A percentile compares a stretch with the other conserved stretches of the same genome.
Conservation (phyloP, 2,329 filamentous ascomycete genomes). For the Aureobasidium sp. region DNA sequence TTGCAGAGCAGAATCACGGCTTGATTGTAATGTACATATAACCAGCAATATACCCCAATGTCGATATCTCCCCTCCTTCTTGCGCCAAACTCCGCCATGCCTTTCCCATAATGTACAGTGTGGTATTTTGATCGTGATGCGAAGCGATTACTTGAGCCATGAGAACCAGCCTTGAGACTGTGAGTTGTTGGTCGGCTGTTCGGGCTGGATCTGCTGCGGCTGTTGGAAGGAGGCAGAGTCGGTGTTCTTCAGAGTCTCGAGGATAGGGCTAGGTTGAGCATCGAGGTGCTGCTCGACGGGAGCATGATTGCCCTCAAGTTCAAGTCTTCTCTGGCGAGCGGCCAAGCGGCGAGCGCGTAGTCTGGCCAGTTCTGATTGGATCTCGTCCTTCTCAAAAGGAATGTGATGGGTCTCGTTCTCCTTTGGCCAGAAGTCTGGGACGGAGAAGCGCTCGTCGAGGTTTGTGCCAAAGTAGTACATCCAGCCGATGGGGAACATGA, state of each 20-base stretch:
- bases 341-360: constrained; percentile 49
- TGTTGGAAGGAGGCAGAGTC: background rate
- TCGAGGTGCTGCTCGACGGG: background rate
- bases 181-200: background rate
- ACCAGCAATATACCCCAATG: constrained; percentile 20
- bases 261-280: background rate
- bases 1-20: constrained; percentile 31
- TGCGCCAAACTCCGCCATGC: background rate
- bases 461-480: constrained; percentile 99
- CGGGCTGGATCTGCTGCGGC: background rate
- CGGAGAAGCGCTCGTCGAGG: constrained; percentile 82
- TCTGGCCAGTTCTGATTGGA: constrained; percentile 70
- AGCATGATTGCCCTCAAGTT: constrained; percentile 26
- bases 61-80: constrained; percentile 1
- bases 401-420: constrained; percentile 68
- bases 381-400: constrained; percentile 72
- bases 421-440: constrained; percentile 91
- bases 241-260: constrained; percentile 10
- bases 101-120: constrained; percentile 4
- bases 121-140: background rate
- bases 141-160: constrained; percentile 12
- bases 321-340: constrained; percentile 42
- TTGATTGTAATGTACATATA: constrained; percentile 18
- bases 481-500: constrained; percentile 96
- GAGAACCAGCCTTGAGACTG: constrained; percentile 18